Evolutionary conservation across 257 asterid species (phyloP).

Genomic region (Penstemon newberryi): DNA sequence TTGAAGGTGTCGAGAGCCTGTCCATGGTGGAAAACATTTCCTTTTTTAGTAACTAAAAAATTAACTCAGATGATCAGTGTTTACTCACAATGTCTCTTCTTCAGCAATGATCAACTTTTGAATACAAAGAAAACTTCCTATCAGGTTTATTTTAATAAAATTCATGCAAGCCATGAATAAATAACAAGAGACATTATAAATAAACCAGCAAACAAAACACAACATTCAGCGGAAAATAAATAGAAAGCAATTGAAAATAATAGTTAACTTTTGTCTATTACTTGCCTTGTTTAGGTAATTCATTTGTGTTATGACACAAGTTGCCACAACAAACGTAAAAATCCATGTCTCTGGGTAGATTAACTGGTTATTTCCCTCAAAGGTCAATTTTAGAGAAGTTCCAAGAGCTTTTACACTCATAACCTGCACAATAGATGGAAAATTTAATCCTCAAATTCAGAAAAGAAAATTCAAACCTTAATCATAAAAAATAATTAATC

Average conservation of each 20-base stretch:
- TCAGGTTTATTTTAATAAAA: no score
- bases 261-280: background rate
- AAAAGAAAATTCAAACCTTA: conserved; percentile 11
- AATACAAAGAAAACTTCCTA: no score
- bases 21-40: conserved; percentile 15
- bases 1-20: conserved; percentile 98
- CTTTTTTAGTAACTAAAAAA: no score
- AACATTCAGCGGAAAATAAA: no score
- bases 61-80: no score
- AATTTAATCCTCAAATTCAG: conserved; percentile 8
- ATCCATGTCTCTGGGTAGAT: conserved; percentile 77
- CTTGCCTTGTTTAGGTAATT: conserved; percentile 90
- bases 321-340: conserved; percentile 66
- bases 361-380: conserved; percentile 83
- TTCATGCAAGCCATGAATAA: no score
- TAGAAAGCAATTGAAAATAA: no score
- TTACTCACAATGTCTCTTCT: no score
- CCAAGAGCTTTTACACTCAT: conserved; percentile 95
- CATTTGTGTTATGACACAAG: conserved; percentile 83
- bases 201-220: no score
- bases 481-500: background rate
- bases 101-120: no score
- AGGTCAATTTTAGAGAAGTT: conserved; percentile 74
- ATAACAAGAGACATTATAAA: no score
- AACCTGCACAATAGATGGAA: conserved; percentile 52